Percentiles rank a stretch among this genome's conserved stretches.
Conservation (phyloP, 148 eudicot genomes). For the Nyssa sinensis region DNA sequence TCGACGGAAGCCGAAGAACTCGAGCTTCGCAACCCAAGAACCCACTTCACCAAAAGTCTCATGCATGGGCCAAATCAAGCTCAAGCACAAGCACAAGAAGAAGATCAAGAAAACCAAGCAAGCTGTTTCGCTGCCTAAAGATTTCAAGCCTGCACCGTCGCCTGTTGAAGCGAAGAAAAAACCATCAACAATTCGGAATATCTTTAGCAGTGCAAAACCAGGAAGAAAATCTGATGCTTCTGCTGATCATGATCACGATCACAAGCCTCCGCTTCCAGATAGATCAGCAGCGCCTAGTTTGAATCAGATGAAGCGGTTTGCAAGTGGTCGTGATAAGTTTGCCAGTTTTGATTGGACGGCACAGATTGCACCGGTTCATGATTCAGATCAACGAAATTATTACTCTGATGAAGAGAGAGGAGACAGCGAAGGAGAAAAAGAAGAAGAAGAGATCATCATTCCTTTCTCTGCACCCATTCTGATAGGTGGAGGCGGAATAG, state of each 20-base stretch:
- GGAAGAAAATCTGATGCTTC: constrained; percentile 9
- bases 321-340: constrained; percentile 64
- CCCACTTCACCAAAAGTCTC: constrained; percentile 88
- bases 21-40: constrained; percentile 25
- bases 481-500: constrained; percentile 17
- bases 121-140: constrained; percentile 12
- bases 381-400: constrained; percentile 25
- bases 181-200: constrained; percentile 2
- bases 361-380: constrained; percentile 40
- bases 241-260: background rate
- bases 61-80: constrained; percentile 89
- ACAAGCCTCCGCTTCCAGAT: background rate
- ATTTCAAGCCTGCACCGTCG: background rate
- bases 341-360: constrained; percentile 62
- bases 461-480: constrained; percentile 66
- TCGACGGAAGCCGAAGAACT: constrained; percentile 38
- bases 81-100: constrained; percentile 39
- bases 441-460: constrained; percentile 37
- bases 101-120: constrained; percentile 30
- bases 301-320: constrained; percentile 62
- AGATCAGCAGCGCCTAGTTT: constrained; percentile 47
- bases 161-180: constrained; percentile 1
- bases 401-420: constrained; percentile 41
- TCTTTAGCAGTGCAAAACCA: background rate
- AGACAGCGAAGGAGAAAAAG: constrained; percentile 40